phyloP scores from a whole-genome alignment of 805 yeast genomes.

The Isabelozyma gotoi region DNA sequence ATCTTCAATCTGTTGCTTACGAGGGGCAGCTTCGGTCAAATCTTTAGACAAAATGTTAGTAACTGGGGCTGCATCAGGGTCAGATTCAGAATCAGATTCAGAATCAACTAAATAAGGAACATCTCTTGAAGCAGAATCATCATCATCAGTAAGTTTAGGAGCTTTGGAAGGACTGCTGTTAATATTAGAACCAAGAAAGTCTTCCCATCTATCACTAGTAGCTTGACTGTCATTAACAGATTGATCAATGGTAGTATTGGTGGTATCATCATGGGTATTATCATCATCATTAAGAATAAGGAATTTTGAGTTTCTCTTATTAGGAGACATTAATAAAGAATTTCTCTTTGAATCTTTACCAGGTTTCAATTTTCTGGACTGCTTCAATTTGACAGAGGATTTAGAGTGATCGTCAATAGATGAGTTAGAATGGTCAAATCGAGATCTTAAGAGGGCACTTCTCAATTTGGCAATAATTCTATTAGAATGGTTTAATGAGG shows the following conservation, averaged over 20 bases:
- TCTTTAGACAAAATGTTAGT: constrained; percentile 12
- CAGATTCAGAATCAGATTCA: constrained; percentile 22
- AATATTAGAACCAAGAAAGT: constrained; percentile 26
- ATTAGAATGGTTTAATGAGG: constrained; percentile 65
- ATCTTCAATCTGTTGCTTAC: constrained; percentile 25
- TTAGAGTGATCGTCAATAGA: constrained; percentile 6
- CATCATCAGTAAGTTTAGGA: constrained; percentile 14
- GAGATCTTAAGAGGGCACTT: constrained; percentile 45
- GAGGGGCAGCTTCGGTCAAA: constrained; percentile 9
- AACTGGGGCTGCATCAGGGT: constrained; percentile 6
- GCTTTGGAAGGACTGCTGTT: constrained; percentile 13
- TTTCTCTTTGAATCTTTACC: constrained; percentile 18
- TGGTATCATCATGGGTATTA: constrained; percentile 11
- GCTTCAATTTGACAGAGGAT: constrained; percentile 11
- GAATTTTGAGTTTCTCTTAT: constrained; percentile 34
- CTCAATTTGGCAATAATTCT: constrained; percentile 61
- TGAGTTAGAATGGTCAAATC: constrained; percentile 27
- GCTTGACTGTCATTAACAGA: constrained; percentile 4
- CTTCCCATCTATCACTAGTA: constrained; percentile 35
- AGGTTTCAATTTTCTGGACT: constrained; percentile 13
- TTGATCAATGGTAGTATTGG: constrained; percentile 1
- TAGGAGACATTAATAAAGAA: constrained; percentile 28
- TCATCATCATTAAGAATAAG: constrained; percentile 27
- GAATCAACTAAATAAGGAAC: constrained; percentile 28
- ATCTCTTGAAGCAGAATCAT: neutral